Evolutionary conservation across 1,139 yeast genomes (phyloP).

Genomic region (Kluyveromyces sp.): DNA sequence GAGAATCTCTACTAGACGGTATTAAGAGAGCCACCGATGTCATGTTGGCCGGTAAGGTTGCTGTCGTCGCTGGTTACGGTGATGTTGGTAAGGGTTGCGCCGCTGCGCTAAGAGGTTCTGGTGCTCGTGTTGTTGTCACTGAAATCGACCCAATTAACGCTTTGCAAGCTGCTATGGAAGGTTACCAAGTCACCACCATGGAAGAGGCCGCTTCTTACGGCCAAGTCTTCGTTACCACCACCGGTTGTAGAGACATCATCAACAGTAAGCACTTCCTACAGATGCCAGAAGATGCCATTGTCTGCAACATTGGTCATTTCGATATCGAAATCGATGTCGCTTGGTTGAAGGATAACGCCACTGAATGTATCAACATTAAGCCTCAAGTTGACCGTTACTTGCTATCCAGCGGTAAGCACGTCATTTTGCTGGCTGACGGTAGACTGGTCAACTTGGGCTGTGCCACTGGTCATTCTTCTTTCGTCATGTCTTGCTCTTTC

Average conservation of each 20-base stretch:
- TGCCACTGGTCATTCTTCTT: conserved; percentile 99
- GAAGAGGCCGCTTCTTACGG: conserved; percentile 90
- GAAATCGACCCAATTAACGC: conserved; percentile 99
- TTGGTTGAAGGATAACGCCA: conserved; percentile 91
- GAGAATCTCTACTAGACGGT: conserved; percentile 98
- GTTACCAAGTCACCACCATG: conserved; percentile 96
- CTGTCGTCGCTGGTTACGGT: conserved; percentile 99
- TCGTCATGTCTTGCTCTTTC: conserved; percentile 99
- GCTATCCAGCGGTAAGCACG: conserved; percentile 84
- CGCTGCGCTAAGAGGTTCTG: conserved; percentile 98
- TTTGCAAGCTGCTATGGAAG: conserved; percentile 98
- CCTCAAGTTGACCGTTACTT: conserved; percentile 99
- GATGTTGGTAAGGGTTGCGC: conserved; percentile 99
- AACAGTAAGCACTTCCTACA: conserved; percentile 76
- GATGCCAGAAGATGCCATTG: conserved; percentile 99
- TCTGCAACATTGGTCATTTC: conserved; percentile 99
- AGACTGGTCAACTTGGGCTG: conserved; percentile 99
- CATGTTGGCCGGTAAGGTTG: conserved; percentile 99
- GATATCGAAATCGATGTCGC: conserved; percentile 99
- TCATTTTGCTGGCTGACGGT: conserved; percentile 97
- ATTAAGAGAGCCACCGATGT: conserved; percentile 99
- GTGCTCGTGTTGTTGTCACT: conserved; percentile 97
- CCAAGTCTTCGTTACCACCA: conserved; percentile 98
- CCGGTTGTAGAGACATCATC: conserved; percentile 99
- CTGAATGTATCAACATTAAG: conserved; percentile 89